A percentile compares a stretch with the other conserved stretches of the same genome.
Conservation (phyloP, 768 basidiomycete species). For the Tylopilus rubrobrunneus region DNA sequence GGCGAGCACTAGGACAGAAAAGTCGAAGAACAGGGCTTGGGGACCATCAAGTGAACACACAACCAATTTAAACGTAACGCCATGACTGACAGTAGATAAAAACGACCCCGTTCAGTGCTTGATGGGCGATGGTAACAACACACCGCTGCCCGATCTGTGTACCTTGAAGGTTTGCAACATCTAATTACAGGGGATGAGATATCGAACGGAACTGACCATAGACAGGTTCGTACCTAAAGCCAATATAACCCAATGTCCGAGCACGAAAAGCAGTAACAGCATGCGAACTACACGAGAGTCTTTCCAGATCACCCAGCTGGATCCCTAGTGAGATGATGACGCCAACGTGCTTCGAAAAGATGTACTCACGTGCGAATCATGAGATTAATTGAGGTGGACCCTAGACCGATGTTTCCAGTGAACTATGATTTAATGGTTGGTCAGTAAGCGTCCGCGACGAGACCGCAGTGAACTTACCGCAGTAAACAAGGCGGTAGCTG, state of each 20-base stretch:
- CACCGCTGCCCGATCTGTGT: neutral
- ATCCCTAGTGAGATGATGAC: neutral
- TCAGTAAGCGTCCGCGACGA: neutral
- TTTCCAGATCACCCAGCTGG: conserved; percentile 30
- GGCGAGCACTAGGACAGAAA: conserved; percentile 18
- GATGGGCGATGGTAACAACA: neutral
- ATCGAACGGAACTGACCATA: neutral
- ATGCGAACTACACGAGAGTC: conserved; percentile 11
- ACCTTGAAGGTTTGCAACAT: conserved; percentile 7
- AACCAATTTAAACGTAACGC: neutral
- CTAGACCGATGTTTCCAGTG: conserved; percentile 12
- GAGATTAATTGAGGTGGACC: conserved; percentile 21
- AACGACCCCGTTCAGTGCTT: conserved; percentile 3
- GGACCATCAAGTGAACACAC: neutral
- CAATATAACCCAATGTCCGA: conserved; percentile 24
- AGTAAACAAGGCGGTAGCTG: conserved; percentile 5
- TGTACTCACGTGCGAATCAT: conserved; percentile 28
- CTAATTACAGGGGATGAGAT: conserved; percentile 5
- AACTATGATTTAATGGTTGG: conserved; percentile 3
- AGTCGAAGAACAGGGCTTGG: conserved; percentile 22
- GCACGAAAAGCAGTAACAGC: conserved; percentile 6
- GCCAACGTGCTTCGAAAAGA: neutral
- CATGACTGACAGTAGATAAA: conserved; percentile 20
- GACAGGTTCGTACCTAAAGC: conserved; percentile 7
- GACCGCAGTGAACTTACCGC: conserved; percentile 13